Conservation (phyloP, 441 rosid genomes). For the Croton setiger region DNA sequence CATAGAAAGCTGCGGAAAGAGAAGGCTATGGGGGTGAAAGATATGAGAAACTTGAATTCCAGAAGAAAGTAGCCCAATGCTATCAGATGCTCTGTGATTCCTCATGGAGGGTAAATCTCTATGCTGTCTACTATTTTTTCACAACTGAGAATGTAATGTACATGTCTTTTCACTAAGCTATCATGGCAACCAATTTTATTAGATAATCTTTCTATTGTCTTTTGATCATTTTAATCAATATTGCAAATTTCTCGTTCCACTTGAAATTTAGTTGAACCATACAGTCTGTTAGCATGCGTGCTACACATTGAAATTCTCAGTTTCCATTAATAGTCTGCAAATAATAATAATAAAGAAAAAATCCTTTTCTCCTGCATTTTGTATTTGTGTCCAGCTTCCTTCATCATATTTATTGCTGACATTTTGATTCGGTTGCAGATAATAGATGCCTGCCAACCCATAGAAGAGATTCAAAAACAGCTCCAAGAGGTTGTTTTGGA, state of each 20-base stretch:
- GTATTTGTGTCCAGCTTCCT: neutral
- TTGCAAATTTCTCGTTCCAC: no score
- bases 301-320: no score
- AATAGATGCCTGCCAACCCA: conserved; percentile 50
- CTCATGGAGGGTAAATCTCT: conserved; percentile 67
- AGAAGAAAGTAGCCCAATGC: conserved; percentile 61
- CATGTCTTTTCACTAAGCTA: no score
- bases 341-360: no score
- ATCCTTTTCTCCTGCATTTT: neutral
- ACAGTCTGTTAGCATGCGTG: no score
- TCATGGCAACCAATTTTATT: no score
- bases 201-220: no score
- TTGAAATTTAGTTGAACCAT: no score
- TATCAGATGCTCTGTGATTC: conserved; percentile 62
- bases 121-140: neutral
- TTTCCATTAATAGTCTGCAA: no score
- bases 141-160: neutral
- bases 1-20: conserved; percentile 84
- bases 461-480: conserved; percentile 61
- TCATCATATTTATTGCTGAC: neutral
- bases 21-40: conserved; percentile 96
- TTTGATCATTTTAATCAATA: no score
- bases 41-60: conserved; percentile 83
- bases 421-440: conserved; percentile 37
- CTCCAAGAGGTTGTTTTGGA: conserved; percentile 44